A percentile compares a stretch with the other conserved stretches of the same genome.
phyloP scores from a whole-genome alignment of 768 basidiomycete genomes.

The Collybiopsis luxurians region DNA sequence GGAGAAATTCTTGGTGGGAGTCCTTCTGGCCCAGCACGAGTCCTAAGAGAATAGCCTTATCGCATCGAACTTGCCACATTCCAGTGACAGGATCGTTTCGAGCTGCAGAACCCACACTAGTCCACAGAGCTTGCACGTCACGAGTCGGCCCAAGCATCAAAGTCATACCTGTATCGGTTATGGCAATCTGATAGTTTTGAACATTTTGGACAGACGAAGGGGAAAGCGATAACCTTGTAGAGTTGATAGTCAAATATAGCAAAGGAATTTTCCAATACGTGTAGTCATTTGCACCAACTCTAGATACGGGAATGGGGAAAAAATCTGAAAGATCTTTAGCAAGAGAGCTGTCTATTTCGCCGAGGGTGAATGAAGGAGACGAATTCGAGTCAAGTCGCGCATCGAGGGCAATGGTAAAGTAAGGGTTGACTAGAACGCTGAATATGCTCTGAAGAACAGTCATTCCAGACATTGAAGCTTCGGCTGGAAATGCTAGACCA shows the following conservation, averaged over 20 bases:
- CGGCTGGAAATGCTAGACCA: conserved; percentile 49
- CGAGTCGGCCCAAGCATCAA: conserved; percentile 49
- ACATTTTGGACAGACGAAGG: conserved; percentile 42
- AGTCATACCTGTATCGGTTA: conserved; percentile 64
- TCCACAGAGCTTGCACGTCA: conserved; percentile 55
- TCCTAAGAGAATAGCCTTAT: conserved; percentile 42
- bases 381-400: conserved; percentile 23
- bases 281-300: conserved; percentile 29
- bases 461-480: conserved; percentile 47
- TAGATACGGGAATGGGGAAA: conserved; percentile 37
- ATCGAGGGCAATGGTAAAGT: conserved; percentile 51
- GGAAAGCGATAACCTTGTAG: conserved; percentile 36
- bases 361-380: conserved; percentile 46
- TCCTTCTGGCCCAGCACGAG: conserved; percentile 40
- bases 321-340: conserved; percentile 30
- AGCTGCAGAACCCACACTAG: conserved; percentile 38
- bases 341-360: conserved; percentile 39
- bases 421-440: conserved; percentile 38
- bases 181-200: conserved; percentile 39
- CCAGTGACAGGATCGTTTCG: conserved; percentile 31
- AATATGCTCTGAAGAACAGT: conserved; percentile 49
- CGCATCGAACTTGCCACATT: conserved; percentile 51
- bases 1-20: conserved; percentile 31
- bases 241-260: conserved; percentile 41
- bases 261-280: conserved; percentile 63